Base-by-base conservation (phyloP, 768 basidiomycete genomes). In the Pholiota conissans region DNA sequence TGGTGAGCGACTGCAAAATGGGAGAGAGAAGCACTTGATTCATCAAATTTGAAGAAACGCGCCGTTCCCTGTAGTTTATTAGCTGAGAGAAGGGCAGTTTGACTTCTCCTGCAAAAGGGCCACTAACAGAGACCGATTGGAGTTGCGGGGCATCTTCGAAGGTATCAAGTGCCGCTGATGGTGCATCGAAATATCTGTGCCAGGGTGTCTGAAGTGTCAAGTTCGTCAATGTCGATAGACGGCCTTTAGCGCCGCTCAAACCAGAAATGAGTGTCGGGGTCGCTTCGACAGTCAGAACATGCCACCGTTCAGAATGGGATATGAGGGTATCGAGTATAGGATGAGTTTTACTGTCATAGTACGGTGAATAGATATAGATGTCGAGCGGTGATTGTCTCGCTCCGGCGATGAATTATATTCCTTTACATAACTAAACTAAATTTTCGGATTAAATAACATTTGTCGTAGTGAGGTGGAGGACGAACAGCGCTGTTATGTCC, bases 121-220 rank as follows among this genome's bases (percentile, higher is more conserved):
- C 62, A 14, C 56, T 56, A 8, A 67, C 52, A n/a, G 58, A 57
- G 11, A 69, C 65, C 16, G 58, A 56, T 24, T 60, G 52, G 3
- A 69, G 55, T 32, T 58, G 26, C 1, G 68, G 66, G 10, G 68
- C 68, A 18, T 62, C 52, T 26, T 65, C 64, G 52, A 69, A 69
- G n/a, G 66, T 60, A 20, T 67, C 64, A 13, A 67, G 46, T 13
- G 55, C 18, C 39, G 18, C 28, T 14, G 52, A 26, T 27, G 20
- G 47, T 29, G 29, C 42, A 37, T 20, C 30, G 32, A 49, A 18
- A 29, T 24, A 37, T 54, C 48, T 16, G 27, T 48, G 18, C 34
- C 52, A 20, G 39, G 52, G 53, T 30, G 60, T 56, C 28, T 62
- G 57, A 1, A 69, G 39, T 0, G 53, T 58, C 13, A 69, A 55